Conservation (phyloP, 495 filamentous ascomycete species). For the Penicillium malachiteum region DNA sequence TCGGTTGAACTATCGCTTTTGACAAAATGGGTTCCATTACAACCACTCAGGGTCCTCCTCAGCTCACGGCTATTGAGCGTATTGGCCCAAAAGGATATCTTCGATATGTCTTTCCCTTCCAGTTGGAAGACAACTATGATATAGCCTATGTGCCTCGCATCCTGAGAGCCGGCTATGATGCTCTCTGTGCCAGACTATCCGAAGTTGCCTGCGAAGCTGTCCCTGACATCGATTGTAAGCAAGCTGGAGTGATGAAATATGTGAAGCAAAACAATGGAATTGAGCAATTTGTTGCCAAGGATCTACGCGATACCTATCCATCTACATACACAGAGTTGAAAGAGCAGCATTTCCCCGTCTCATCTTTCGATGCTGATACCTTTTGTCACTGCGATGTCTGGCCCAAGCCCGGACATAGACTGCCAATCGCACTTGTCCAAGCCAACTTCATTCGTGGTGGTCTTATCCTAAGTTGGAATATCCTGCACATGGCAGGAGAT, state of each 20-base stretch:
- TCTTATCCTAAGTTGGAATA: slow-evolving; percentile 24
- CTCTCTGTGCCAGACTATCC: slow-evolving; percentile 24
- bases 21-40: slow-evolving; percentile 12
- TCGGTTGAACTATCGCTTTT: not conserved
- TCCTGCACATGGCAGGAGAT: slow-evolving; percentile 36
- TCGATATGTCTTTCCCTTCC: slow-evolving; percentile 32
- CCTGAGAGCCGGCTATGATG: slow-evolving; percentile 27
- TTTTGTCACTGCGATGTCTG: slow-evolving; percentile 31
- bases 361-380: slow-evolving; percentile 28
- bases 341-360: slow-evolving; percentile 27
- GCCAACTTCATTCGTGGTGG: slow-evolving; percentile 39
- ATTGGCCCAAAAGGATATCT: slow-evolving; percentile 37
- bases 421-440: slow-evolving; percentile 31
- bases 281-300: slow-evolving; percentile 20
- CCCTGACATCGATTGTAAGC: slow-evolving; percentile 23
- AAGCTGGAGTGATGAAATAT: slow-evolving; percentile 30
- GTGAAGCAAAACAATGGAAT: slow-evolving; percentile 15
- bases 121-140: slow-evolving; percentile 23
- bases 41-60: slow-evolving; percentile 8
- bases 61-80: slow-evolving; percentile 31
- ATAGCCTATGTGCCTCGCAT: slow-evolving; percentile 22
- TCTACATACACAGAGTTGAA: slow-evolving; percentile 31
- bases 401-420: slow-evolving; percentile 27
- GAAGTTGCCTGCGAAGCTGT: slow-evolving; percentile 32
- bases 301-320: slow-evolving; percentile 26